These are phyloP conservation scores for Medicago ruthenica DNA, from an alignment of 306 rosid species.

Conservation along the genomic window DNA sequence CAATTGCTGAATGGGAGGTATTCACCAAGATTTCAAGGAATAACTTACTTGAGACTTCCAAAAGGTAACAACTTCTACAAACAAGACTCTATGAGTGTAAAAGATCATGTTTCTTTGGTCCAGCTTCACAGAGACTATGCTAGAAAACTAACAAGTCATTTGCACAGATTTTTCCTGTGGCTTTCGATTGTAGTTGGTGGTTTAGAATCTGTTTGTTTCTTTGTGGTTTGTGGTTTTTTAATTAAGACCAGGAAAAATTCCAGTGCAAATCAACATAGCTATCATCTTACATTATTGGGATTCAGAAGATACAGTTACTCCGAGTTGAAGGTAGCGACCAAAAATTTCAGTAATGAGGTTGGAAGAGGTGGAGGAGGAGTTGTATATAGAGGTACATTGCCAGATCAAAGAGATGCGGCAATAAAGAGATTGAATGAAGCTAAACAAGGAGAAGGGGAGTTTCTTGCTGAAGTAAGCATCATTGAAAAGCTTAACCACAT, in stretches of 20 bases:
- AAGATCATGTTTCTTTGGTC: conserved; percentile 5
- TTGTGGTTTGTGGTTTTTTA: conserved; percentile 16
- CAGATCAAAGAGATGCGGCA: conserved; percentile 35
- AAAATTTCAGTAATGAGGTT: conserved; percentile 32
- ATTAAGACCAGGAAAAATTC: conserved; percentile 29
- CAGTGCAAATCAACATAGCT: background rate
- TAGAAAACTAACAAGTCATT: background rate
- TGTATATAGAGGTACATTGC: conserved; percentile 35
- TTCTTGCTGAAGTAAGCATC: conserved; percentile 37
- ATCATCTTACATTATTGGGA: background rate
- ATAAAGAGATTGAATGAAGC: conserved; percentile 37
- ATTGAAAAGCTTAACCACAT: conserved; percentile 37
- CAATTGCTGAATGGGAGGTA: conserved; percentile 42
- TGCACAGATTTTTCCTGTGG: conserved; percentile 42
- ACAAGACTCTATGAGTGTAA: background rate
- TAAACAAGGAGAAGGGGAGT: conserved; percentile 45
- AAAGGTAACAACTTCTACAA: background rate
- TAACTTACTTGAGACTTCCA: conserved; percentile 43
- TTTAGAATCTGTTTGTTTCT: conserved; percentile 16
- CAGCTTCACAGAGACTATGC: background rate
- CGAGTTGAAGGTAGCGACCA: conserved; percentile 38
- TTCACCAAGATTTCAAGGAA: background rate
- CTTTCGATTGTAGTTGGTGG: conserved; percentile 20
- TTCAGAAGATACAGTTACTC: conserved; percentile 35
- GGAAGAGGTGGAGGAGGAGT: conserved; percentile 42